Conservation (phyloP, 371 early-diverging fungal genomes). For the Mucor mucedo region DNA sequence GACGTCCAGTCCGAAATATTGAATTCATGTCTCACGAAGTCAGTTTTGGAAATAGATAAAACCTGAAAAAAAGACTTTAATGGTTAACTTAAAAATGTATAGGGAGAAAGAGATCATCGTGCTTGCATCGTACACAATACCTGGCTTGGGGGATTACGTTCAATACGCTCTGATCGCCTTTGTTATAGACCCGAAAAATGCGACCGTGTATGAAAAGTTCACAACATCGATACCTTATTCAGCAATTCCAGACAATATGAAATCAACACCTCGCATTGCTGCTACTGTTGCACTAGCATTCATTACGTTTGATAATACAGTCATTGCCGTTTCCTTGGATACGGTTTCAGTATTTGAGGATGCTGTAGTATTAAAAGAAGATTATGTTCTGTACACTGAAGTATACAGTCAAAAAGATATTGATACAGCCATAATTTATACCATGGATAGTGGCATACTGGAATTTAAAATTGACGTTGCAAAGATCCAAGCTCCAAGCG, state of each 20-base stretch:
- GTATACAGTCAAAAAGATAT: neutral
- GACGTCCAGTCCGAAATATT: no score
- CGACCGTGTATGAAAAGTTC: neutral
- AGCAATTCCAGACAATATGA: neutral
- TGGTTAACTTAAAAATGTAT: neutral
- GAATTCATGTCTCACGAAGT: no score
- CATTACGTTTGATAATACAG: constrained; percentile 17
- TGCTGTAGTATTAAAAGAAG: constrained; percentile 1
- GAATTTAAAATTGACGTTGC: constrained; percentile 14
- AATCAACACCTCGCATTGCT: constrained; percentile 3
- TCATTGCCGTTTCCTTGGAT: constrained; percentile 10
- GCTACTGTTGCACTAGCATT: constrained; percentile 16
- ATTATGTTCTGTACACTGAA: constrained; percentile 2
- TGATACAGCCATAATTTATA: constrained; percentile 6
- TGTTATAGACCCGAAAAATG: neutral
- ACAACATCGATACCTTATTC: constrained; percentile 21
- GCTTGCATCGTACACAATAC: constrained; percentile 15
- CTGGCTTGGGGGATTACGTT: constrained; percentile 17
- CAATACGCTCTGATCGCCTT: constrained; percentile 17
- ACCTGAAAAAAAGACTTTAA: no score
- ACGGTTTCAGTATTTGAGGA: constrained; percentile 24
- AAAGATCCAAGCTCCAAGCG: constrained; percentile 2
- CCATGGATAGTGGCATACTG: constrained; percentile 6
- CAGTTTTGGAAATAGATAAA: no score
- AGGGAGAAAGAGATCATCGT: constrained; percentile 13